Conservation (phyloP, 805 yeast species). For the Pichia gijzeniarum region DNA sequence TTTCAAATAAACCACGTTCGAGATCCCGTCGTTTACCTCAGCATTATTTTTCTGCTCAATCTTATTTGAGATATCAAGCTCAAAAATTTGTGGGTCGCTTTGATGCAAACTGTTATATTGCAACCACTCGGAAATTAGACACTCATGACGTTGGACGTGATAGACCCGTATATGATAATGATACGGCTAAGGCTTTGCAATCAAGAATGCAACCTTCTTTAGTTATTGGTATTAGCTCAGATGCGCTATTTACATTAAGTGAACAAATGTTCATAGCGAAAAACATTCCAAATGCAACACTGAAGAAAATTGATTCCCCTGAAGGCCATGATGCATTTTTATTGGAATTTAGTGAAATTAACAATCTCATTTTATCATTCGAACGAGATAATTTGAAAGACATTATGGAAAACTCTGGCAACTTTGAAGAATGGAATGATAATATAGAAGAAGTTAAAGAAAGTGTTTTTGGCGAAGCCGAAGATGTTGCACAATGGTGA, state of each 20-base stretch:
- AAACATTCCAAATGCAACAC: conserved; percentile 58
- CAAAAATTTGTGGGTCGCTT: conserved; percentile 82
- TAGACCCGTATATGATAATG: conserved; percentile 37
- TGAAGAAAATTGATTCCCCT: conserved; percentile 76
- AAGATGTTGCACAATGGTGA: conserved; percentile 89
- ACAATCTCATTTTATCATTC: conserved; percentile 63
- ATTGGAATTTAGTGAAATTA: conserved; percentile 79
- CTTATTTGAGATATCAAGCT: conserved; percentile 91
- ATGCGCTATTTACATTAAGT: conserved; percentile 85
- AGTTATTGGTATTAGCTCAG: conserved; percentile 84
- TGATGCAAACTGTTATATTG: conserved; percentile 94
- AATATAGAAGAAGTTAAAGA: conserved; percentile 45
- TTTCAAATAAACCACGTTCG: conserved; percentile 28
- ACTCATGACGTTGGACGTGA: conserved; percentile 92
- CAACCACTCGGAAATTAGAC: conserved; percentile 88
- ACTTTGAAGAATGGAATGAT: conserved; percentile 40
- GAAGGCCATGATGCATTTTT: conserved; percentile 98
- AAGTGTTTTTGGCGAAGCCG: conserved; percentile 92
- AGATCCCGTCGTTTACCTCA: conserved; percentile 37
- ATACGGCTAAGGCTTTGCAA: conserved; percentile 45
- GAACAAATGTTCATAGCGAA: conserved; percentile 85
- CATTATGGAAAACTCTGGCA: conserved; percentile 47
- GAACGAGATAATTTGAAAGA: conserved; percentile 52
- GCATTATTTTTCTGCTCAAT: conserved; percentile 87
- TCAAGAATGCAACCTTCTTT: conserved; percentile 69